A percentile compares a stretch with the other conserved stretches of the same genome.
These are phyloP conservation scores for Hyphodiscus hymeniophilus DNA, from an alignment of 495 filamentous ascomycete species.

Conservation along the genomic window DNA sequence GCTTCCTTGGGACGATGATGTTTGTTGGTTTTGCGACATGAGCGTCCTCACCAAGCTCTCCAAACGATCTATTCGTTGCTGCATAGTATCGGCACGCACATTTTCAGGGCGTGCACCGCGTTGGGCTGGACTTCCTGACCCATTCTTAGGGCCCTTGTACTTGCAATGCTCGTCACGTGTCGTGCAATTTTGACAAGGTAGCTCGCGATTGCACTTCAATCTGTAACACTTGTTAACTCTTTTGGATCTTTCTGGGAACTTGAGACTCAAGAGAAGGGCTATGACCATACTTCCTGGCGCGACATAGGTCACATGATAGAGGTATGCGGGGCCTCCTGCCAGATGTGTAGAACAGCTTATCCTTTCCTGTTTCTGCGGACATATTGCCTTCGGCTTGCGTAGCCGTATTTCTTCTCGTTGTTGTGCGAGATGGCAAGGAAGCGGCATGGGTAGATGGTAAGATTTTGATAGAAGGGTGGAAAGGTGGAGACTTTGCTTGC, in stretches of 20 bases:
- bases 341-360: no score
- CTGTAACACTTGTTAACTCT: slow-evolving; percentile 22
- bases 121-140: slow-evolving; percentile 3
- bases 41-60: slow-evolving; percentile 27
- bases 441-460: no score
- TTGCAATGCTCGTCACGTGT: slow-evolving; percentile 25
- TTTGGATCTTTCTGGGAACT: neutral
- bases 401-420: no score
- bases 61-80: slow-evolving; percentile 28
- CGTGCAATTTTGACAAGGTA: slow-evolving; percentile 31
- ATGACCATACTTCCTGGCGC: slow-evolving; percentile 26
- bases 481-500: no score
- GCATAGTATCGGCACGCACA: slow-evolving; percentile 18
- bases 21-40: slow-evolving; percentile 18
- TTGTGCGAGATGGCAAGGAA: no score
- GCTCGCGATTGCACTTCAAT: slow-evolving; percentile 32
- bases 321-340: slow-evolving; percentile 14
- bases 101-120: slow-evolving; percentile 7
- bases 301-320: slow-evolving; percentile 31
- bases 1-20: no score
- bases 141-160: slow-evolving; percentile 18
- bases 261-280: no score
- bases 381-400: no score
- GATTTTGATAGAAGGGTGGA: no score
- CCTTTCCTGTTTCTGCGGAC: neutral